Evolutionary conservation across 31 red algal species (phyloP).

Genomic region (Pterothamnion heteromorphum): DNA sequence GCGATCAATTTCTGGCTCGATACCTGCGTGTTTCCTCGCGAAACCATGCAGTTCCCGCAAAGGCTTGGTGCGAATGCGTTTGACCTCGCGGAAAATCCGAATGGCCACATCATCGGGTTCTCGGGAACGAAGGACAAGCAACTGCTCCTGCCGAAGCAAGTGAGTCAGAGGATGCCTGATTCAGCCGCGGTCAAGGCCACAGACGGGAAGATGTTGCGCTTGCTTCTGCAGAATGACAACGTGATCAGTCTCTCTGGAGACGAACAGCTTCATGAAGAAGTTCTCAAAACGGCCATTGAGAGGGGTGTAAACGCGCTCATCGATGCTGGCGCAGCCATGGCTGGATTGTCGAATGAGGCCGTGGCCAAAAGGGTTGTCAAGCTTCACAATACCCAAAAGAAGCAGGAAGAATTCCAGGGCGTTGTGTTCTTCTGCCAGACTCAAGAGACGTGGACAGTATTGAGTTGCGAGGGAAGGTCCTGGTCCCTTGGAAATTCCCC

Average conservation of each 20-base stretch:
- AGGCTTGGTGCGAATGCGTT: background rate
- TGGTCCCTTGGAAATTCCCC: background rate
- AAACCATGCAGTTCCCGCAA: background rate
- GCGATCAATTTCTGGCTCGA: constrained; percentile 18
- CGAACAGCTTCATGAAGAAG: too few species aligned
- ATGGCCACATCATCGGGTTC: background rate
- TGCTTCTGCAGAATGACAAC: background rate
- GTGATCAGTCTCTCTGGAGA: too few species aligned
- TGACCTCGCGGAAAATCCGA: background rate
- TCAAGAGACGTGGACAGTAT: background rate
- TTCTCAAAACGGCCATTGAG: background rate
- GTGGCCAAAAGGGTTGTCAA: background rate
- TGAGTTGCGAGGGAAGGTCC: background rate
- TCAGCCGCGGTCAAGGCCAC: background rate
- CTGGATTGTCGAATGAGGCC: background rate
- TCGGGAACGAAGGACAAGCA: constrained; percentile 27
- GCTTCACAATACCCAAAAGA: background rate
- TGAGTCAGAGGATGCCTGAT: background rate
- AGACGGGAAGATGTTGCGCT: background rate
- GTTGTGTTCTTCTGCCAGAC: background rate
- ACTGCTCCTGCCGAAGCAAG: background rate
- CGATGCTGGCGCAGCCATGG: background rate
- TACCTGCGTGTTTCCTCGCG: background rate
- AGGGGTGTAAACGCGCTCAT: background rate
- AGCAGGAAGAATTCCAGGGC: background rate